Evolutionary conservation across 169 alveolate genomes (phyloP), one percentile per base, ranked within the genome.

Genomic region (Plasmodium malariae): DNA sequence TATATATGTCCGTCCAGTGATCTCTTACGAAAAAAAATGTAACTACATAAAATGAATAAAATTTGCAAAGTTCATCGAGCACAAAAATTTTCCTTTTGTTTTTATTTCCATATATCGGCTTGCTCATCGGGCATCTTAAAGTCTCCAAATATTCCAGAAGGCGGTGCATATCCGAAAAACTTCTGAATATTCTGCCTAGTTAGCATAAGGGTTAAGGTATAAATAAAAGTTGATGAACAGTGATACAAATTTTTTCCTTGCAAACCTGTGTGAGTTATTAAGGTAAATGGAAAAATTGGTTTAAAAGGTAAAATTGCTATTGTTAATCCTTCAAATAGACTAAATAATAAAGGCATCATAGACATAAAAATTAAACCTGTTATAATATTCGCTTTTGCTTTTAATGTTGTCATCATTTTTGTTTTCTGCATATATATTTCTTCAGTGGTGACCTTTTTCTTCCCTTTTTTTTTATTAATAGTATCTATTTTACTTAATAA

Each of bases 251-350:
- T 95, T 73, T 74, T 83, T 32, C 88, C 94, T 37, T 69, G 89
- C 30, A 74, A 54, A 24, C 94, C 95, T 34, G 94, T 74, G 48
- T 88, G 94, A n/a, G 96, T 94, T 65, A 94, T 74, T 65, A 92
- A 40, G 54, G 92, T 60, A 54, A 94, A 60, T 19, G 93, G 93
- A 43, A 86, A 88, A 32, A 94, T 51, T 21, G 96, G 96, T 62
- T 51, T 92, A 88, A 94, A 94, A n/a, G 96, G 96, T 45, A 94
- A 88, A 65, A 93, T 91, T 37, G 94, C 96, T 34, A 94, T 88
- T 55, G 93, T 88, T 78, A 92, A 74, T 37, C 94, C 94, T 87
- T 94, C 96, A 85, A 94, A 94, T 76, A 90, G 73, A 92, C 96
- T 94, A 94, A 94, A 93, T 34, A 93, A 85, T 59, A 93, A 62